Evolutionary conservation across 2,329 filamentous ascomycete species (phyloP), one percentile per base, ranked within the genome.

Genomic region (Penicillium polonicum): DNA sequence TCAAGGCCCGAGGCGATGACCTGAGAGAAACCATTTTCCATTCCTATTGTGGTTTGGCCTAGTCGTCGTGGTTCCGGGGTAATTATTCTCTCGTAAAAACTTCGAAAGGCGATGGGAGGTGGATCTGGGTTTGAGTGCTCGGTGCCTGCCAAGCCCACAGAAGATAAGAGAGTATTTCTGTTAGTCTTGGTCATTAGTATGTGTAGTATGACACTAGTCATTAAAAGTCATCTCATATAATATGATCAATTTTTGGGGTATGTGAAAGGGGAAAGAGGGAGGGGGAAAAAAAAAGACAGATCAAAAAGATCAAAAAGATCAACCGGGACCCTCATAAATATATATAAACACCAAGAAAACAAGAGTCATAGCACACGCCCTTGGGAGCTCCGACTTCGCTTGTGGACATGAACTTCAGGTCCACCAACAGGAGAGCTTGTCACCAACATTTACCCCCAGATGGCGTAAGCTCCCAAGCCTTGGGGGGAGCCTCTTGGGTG

Each of bases 11-110:
- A 5, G 13, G 36, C 19, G 31, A 44, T 44, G 51, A 49, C 29
- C 15, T 35, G 45, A 29, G 17, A 27, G 33, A 23, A 39, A 29
- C 6, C 39, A 45, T 36, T 19, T 33, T 3, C 7, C 12, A 5
- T 23, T 38, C 42, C 53, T 6, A 33, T 36, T 21, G 2, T n/a
- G 36, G 35, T 27, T 15, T 52, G 41, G 49, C 39, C 42, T 21
- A 23, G 21, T 54, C 17, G 27, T 23, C 36, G 29, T 41, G 19
- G 36, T 36, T 67, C 65, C 38, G 63, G 65, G 65, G 64, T 67
- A 66, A 65, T 66, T 66, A 57, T 45, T 64, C 60, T 67, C 65
- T 66, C 65, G 65, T 39, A 39, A 39, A 12, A 36, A 39, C 19
- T 12, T 39, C n/a, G n/a, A 39, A 10, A 21, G 9, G 9, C 8